These are phyloP conservation scores for Dothistroma septosporum DNA, from an alignment of 2,329 filamentous ascomycete species.

Conservation along the genomic window DNA sequence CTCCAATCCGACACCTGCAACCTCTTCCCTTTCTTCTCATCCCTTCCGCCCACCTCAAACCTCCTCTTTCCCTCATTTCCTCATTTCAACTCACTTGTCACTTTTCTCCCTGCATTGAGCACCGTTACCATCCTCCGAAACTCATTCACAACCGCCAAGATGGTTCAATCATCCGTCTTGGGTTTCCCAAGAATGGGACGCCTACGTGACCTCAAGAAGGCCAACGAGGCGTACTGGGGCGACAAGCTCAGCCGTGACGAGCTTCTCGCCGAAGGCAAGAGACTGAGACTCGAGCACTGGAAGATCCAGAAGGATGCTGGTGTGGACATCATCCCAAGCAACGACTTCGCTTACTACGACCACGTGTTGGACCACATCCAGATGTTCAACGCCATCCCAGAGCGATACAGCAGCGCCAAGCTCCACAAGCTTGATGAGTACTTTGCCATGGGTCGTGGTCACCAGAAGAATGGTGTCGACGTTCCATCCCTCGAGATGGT, in stretches of 20 bases:
- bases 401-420: slow-evolving; percentile 87
- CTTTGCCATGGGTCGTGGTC: slow-evolving; percentile 99
- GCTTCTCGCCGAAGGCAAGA: slow-evolving; percentile 91
- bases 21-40: background rate
- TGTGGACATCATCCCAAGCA: slow-evolving; percentile 96
- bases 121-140: slow-evolving; percentile 4
- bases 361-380: slow-evolving; percentile 97
- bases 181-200: slow-evolving; percentile 99
- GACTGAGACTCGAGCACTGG: slow-evolving; percentile 95
- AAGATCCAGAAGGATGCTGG: slow-evolving; percentile 99
- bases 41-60: background rate
- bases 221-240: slow-evolving; percentile 95
- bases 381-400: slow-evolving; percentile 88
- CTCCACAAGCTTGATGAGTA: slow-evolving; percentile 90
- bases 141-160: slow-evolving; percentile 29
- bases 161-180: slow-evolving; percentile 67
- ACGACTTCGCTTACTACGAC: slow-evolving; percentile 99
- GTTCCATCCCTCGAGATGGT: slow-evolving; percentile 92
- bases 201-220: slow-evolving; percentile 99
- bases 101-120: background rate
- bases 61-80: background rate
- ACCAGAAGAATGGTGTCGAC: slow-evolving; percentile 91
- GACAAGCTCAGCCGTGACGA: slow-evolving; percentile 91
- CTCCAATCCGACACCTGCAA: background rate
- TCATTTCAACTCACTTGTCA: background rate